phyloP scores from a whole-genome alignment of 2,329 filamentous ascomycete species.

The Polytolypa hystricis region DNA sequence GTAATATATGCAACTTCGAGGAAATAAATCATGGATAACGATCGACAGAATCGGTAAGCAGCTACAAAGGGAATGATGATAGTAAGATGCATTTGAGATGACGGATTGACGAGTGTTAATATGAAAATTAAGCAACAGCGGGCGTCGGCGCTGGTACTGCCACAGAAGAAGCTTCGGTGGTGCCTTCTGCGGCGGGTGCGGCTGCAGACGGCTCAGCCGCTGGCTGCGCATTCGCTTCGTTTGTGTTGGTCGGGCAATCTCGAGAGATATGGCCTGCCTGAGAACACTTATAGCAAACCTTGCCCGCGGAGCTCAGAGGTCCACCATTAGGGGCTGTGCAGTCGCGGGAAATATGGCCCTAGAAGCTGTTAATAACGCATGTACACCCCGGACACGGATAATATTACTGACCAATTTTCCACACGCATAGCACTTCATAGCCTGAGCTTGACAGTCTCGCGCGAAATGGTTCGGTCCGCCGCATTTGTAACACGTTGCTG shows the following conservation, averaged over 20 bases:
- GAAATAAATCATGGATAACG: constrained; percentile 4
- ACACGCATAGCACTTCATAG: constrained; percentile 97
- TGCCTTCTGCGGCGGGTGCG: constrained; percentile 30
- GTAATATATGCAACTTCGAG: background rate
- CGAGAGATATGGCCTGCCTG: constrained; percentile 93
- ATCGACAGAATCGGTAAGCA: constrained; percentile 15
- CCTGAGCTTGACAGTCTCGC: constrained; percentile 93
- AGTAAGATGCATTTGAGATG: too few species aligned
- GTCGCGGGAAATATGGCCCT: constrained; percentile 82
- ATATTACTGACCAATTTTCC: constrained; percentile 58
- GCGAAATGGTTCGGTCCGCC: constrained; percentile 94
- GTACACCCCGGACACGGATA: background rate
- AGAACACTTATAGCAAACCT: constrained; percentile 97
- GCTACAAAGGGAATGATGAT: constrained; percentile 23
- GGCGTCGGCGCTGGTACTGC: constrained; percentile 32
- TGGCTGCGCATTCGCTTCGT: constrained; percentile 17
- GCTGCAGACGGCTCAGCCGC: constrained; percentile 16
- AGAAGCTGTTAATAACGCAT: constrained; percentile 9
- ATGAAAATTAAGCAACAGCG: constrained; percentile 38
- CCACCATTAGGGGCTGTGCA: constrained; percentile 96
- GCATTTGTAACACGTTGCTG: constrained; percentile 55
- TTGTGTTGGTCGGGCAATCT: constrained; percentile 70
- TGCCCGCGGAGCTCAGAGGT: constrained; percentile 87
- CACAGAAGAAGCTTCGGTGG: constrained; percentile 23
- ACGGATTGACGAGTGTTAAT: too few species aligned